These are phyloP conservation scores for Tephrocybe rancida DNA, from an alignment of 768 basidiomycete species.

Conservation along the genomic window DNA sequence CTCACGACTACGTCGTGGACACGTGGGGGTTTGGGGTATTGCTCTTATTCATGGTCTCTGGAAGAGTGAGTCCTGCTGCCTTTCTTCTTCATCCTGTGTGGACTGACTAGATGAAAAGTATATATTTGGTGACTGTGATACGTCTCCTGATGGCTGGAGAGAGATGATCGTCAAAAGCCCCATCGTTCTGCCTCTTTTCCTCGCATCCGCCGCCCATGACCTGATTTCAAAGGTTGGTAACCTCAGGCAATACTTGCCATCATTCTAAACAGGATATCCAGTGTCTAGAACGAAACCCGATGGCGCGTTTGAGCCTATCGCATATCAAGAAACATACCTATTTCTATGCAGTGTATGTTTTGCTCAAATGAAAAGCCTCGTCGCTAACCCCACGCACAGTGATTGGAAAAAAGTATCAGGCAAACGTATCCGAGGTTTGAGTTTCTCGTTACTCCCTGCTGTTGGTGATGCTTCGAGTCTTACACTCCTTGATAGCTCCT, in stretches of 20 bases:
- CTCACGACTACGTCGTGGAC: slow-evolving; percentile 52
- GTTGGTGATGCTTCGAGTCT: not conserved
- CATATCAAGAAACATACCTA: slow-evolving; percentile 49
- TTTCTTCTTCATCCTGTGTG: not conserved
- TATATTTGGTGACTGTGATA: slow-evolving; percentile 1
- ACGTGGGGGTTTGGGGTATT: slow-evolving; percentile 62
- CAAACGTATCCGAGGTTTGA: slow-evolving; percentile 30
- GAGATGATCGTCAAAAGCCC: slow-evolving; percentile 35
- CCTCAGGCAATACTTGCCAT: not conserved
- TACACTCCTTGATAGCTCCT: slow-evolving; percentile 5
- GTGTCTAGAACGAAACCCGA: slow-evolving; percentile 62
- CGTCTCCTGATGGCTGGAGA: slow-evolving; percentile 28
- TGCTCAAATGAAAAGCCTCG: slow-evolving; percentile 3
- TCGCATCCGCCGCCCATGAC: slow-evolving; percentile 38
- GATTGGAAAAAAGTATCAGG: slow-evolving; percentile 41
- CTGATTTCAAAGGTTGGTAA: slow-evolving; percentile 47
- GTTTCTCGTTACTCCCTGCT: not conserved
- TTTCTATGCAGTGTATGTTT: slow-evolving; percentile 49
- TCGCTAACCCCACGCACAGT: slow-evolving; percentile 24
- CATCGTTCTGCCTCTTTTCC: slow-evolving; percentile 27
- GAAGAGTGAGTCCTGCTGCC: slow-evolving; percentile 35
- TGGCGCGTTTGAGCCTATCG: slow-evolving; percentile 41
- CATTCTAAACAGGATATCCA: slow-evolving; percentile 19
- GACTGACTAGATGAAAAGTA: slow-evolving; percentile 4
- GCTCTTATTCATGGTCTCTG: slow-evolving; percentile 51